A percentile compares a stretch with the other conserved stretches of the same genome.
Evolutionary conservation across 345 rosid genomes (phyloP).

Genomic region (Lumnitzera racemosa): DNA sequence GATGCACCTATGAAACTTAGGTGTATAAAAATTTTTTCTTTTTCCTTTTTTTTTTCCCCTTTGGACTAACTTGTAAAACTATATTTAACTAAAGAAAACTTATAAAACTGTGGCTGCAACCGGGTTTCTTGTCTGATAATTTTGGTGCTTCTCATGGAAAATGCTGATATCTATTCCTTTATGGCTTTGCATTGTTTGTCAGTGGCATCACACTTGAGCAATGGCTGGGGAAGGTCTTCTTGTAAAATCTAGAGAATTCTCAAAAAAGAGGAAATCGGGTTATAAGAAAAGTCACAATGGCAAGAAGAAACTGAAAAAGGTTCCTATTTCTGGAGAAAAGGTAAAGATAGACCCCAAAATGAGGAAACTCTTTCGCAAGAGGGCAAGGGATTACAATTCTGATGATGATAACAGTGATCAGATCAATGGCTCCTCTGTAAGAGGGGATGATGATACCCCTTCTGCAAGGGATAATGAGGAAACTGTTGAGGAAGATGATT

Average conservation of each 20-base stretch:
- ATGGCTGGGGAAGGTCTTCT: constrained; percentile 39
- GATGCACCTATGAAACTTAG: too few species aligned
- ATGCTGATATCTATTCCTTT: too few species aligned
- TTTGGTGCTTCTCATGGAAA: too few species aligned
- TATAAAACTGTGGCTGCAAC: too few species aligned
- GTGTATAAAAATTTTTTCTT: too few species aligned
- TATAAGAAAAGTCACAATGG: constrained; percentile 32
- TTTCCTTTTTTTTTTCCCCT: too few species aligned
- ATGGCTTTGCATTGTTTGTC: too few species aligned
- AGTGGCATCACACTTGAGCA: neutral
- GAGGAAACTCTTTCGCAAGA: constrained; percentile 50
- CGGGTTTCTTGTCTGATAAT: too few species aligned
- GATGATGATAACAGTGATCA: constrained; percentile 38
- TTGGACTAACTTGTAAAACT: too few species aligned
- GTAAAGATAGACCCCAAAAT: constrained; percentile 42
- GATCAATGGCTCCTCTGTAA: constrained; percentile 6
- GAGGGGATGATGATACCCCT: constrained; percentile 18
- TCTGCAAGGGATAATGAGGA: constrained; percentile 12
- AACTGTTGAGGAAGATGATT: constrained; percentile 12
- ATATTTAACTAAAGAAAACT: too few species aligned
- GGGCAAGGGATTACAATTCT: constrained; percentile 84
- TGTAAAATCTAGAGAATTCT: constrained; percentile 18
- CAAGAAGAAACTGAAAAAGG: constrained; percentile 37
- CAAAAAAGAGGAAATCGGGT: constrained; percentile 43
- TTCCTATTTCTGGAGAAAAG: constrained; percentile 28